A percentile compares a stretch with the other conserved stretches of the same genome.
phyloP scores from a whole-genome alignment of 1,139 yeast genomes.

The Sugiyamaella sp. region DNA sequence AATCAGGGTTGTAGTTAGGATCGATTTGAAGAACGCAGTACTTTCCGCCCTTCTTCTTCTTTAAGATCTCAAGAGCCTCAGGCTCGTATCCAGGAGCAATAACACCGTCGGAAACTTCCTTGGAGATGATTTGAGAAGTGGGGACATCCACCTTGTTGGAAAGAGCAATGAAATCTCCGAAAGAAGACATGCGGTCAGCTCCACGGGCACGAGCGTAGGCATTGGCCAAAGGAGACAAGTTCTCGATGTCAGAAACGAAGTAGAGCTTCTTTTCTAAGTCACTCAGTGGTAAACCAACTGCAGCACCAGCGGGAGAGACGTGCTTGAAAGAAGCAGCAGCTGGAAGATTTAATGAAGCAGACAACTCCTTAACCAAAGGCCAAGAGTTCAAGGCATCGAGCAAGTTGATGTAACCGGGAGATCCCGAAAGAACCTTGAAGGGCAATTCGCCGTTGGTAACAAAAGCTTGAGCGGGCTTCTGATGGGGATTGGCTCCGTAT shows the following conservation, averaged over 20 bases:
- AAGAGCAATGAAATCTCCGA: conserved; percentile 97
- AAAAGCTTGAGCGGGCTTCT: conserved; percentile 97
- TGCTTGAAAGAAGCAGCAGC: conserved; percentile 99
- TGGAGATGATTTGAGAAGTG: conserved; percentile 95
- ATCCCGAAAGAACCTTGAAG: conserved; percentile 88
- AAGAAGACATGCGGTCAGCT: conserved; percentile 99
- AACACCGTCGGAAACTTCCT: conserved; percentile 97
- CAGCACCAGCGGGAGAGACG: conserved; percentile 98
- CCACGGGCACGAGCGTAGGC: conserved; percentile 99
- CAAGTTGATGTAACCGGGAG: conserved; percentile 96
- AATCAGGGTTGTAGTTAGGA: conserved; percentile 86
- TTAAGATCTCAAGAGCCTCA: conserved; percentile 85
- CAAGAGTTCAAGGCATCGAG: conserved; percentile 96
- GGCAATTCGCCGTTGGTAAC: conserved; percentile 87
- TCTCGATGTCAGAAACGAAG: conserved; percentile 92
- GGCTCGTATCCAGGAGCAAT: conserved; percentile 96
- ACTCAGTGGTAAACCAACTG: conserved; percentile 89
- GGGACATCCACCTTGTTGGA: conserved; percentile 95
- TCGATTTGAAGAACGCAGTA: conserved; percentile 95
- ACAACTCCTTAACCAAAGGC: conserved; percentile 97
- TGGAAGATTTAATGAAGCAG: conserved; percentile 91
- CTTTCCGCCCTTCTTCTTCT: conserved; percentile 95
- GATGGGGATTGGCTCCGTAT: conserved; percentile 99
- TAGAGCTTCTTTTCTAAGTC: conserved; percentile 93
- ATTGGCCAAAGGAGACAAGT: conserved; percentile 92